Base-by-base conservation (phyloP, 2,329 filamentous ascomycete genomes). In the Fusarium torulosum region DNA sequence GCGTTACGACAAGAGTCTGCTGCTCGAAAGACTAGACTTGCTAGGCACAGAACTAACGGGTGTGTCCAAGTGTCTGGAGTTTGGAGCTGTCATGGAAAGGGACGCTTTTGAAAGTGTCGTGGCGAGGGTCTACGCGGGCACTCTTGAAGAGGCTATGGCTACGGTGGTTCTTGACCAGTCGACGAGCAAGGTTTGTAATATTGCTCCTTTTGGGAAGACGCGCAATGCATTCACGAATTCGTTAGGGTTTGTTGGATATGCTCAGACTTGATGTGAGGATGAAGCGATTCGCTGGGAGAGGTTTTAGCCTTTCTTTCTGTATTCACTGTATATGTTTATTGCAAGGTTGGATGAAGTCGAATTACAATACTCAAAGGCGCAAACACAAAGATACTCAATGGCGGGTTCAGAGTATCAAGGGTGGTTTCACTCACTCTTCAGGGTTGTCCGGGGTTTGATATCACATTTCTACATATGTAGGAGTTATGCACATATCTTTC, bases 21-120 rank as follows among this genome's bases (percentile, higher is more conserved):
- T 84, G n/a, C 71, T 83, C 51, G 70, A 69, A 21, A 72, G 78
- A 35, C 67, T 85, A 40, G 79, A 78, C 11, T 49, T 53, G 25
- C 74, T 86, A 47, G 78, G 79, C 71, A 60, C 72, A 7, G 82
- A 81, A 67, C 76, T 86, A 7, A 75, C 75, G 6, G 77, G 77
- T 15, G 78, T 81, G 2, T 82, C 85, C 10, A 78, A 76, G 62
- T 86, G 84, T 55, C 74, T 83, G 7, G 75, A 79, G 35, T 86
- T 80, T 62, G 84, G 84, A 14, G 83, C 84, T 6, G 76, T 79
- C 4, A 81, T 86, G 54, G 80, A 81, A 70, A 75, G 84, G 23
- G 72, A 63, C 3, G 79, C 79, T 0, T 86, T 85, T 67, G 83
- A 86, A 70, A 81, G 75, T 37, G 78, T 82, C n/a, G 74, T 83